Evolutionary conservation across 257 asterid genomes (phyloP).

Genomic region (Nicotiana paniculata): DNA sequence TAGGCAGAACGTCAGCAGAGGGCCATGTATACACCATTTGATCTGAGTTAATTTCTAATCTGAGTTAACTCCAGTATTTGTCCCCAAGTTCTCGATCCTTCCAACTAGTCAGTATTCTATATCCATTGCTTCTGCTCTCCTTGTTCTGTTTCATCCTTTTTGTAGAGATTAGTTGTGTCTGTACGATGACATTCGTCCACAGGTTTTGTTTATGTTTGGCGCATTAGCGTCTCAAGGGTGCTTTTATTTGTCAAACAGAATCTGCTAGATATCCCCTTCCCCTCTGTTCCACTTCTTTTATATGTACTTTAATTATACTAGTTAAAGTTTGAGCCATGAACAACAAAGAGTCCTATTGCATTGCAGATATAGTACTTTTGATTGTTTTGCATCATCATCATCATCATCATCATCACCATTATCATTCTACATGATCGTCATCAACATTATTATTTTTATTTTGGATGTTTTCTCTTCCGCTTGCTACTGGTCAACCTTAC

Average conservation of each 20-base stretch:
- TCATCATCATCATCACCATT: no score
- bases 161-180: not conserved
- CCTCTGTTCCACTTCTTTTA: no score
- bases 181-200: not conserved
- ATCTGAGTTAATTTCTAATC: not conserved
- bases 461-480: not conserved
- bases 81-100: not conserved
- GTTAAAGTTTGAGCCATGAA: no score
- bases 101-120: not conserved
- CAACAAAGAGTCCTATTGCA: no score
- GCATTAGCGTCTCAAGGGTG: not conserved
- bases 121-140: not conserved
- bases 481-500: not conserved
- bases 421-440: no score
- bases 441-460: not conserved
- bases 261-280: not conserved
- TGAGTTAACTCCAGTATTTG: constrained; percentile 1
- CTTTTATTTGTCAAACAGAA: not conserved
- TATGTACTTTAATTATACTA: no score
- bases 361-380: no score
- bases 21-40: not conserved
- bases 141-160: constrained; percentile 1
- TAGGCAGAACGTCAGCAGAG: not conserved
- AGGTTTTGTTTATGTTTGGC: not conserved
- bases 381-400: no score